These are phyloP conservation scores for Rhynchosporium secalis DNA, from an alignment of 2,329 filamentous ascomycete genomes.

Conservation along the genomic window DNA sequence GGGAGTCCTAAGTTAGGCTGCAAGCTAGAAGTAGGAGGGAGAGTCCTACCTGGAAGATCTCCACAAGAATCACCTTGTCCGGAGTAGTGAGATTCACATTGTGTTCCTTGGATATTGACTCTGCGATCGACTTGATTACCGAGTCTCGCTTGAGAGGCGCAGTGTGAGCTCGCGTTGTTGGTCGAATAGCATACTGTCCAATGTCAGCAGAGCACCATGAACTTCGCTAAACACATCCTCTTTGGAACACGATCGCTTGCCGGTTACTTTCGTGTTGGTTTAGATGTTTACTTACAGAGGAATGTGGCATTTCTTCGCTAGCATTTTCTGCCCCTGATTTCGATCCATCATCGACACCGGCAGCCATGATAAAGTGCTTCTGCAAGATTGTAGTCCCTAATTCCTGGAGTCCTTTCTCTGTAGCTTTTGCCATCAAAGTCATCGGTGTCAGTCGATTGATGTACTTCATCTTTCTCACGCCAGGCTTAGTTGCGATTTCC, in stretches of 20 bases:
- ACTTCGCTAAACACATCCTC: slow-evolving; percentile 14
- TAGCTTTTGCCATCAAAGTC: slow-evolving; percentile 61
- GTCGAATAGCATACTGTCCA: slow-evolving; percentile 76
- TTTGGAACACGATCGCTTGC: slow-evolving; percentile 4
- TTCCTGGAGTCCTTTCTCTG: slow-evolving; percentile 65
- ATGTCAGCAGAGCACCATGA: slow-evolving; percentile 8
- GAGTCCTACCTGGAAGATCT: slow-evolving; percentile 71
- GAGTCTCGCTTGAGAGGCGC: slow-evolving; percentile 64
- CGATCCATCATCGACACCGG: slow-evolving; percentile 28
- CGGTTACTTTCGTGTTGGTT: too few species aligned
- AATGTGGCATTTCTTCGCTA: slow-evolving; percentile 15
- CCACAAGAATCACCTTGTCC: slow-evolving; percentile 76
- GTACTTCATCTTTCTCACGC: slow-evolving; percentile 54
- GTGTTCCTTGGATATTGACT: slow-evolving; percentile 55
- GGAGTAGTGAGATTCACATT: slow-evolving; percentile 77
- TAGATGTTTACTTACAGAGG: slow-evolving; percentile 32
- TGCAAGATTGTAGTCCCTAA: slow-evolving; percentile 63
- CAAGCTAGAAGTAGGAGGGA: not conserved
- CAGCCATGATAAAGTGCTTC: slow-evolving; percentile 54
- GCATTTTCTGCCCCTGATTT: slow-evolving; percentile 11
- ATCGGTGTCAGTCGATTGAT: slow-evolving; percentile 62
- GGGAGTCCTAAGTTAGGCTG: not conserved
- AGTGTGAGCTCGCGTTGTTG: slow-evolving; percentile 70
- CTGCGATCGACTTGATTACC: slow-evolving; percentile 68
- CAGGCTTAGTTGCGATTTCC: slow-evolving; percentile 49